Evolutionary conservation across 139 green algal species (phyloP).

Genomic region (Ettlia oleoabundans): DNA sequence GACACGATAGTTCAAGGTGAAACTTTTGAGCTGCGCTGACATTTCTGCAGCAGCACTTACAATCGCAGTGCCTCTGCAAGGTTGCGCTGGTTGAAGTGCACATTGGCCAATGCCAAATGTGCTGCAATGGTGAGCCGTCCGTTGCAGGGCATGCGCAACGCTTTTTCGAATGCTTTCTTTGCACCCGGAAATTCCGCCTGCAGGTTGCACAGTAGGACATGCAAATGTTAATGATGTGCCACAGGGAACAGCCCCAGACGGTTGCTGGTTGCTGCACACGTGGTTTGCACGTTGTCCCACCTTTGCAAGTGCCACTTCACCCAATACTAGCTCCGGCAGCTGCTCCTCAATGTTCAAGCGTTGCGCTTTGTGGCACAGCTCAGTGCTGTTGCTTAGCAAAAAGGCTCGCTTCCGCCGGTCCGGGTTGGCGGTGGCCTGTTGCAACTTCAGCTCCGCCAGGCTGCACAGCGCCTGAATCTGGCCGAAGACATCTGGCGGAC

Average conservation of each 20-base stretch:
- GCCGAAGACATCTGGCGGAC: conserved; percentile 58
- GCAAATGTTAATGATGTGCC: not conserved
- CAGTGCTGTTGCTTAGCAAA: conserved; percentile 44
- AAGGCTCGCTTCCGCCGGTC: conserved; percentile 32
- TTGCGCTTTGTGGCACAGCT: conserved; percentile 49
- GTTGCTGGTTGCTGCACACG: not conserved
- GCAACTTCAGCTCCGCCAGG: conserved; percentile 67
- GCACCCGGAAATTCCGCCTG: conserved; percentile 57
- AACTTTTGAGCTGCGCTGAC: too few species aligned
- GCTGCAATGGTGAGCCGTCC: conserved; percentile 64
- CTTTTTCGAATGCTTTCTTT: conserved; percentile 54
- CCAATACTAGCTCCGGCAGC: conserved; percentile 68
- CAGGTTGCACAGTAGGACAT: not conserved
- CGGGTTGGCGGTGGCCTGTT: conserved; percentile 41
- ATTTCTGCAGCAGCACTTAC: conserved; percentile 41
- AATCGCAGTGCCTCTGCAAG: conserved; percentile 63
- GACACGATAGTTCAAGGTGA: too few species aligned
- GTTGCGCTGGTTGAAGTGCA: conserved; percentile 64
- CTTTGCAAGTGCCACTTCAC: conserved; percentile 63
- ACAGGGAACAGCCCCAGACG: too few species aligned
- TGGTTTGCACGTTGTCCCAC: conserved; percentile 32
- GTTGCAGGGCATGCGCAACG: conserved; percentile 53
- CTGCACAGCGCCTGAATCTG: conserved; percentile 80
- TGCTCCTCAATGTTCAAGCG: conserved; percentile 60
- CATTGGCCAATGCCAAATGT: conserved; percentile 63